phyloP scores from a whole-genome alignment of 306 rosid genomes.

The Oemleria cerasiformis region DNA sequence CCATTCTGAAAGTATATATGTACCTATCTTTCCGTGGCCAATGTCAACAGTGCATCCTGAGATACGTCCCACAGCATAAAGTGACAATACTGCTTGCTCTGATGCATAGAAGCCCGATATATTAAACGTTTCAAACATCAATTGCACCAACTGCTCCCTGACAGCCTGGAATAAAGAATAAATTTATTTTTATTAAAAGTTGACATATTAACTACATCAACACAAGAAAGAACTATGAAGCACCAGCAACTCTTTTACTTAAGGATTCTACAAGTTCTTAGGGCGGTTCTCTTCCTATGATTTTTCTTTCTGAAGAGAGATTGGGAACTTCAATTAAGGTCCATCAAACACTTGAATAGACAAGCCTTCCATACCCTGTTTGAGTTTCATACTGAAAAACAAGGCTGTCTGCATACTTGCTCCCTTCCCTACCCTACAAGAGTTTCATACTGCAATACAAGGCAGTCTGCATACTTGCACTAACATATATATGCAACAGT shows the following conservation, averaged over 20 bases:
- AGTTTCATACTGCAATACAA: background rate
- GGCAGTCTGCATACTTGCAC: background rate
- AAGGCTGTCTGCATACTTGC: background rate
- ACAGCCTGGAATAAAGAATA: constrained; percentile 58
- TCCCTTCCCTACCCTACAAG: background rate
- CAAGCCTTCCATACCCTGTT: background rate
- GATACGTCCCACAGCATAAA: constrained; percentile 92
- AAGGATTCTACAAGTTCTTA: too few relatives aligned
- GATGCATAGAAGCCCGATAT: constrained; percentile 99
- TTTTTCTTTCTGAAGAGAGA: background rate
- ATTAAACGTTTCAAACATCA: constrained; percentile 98
- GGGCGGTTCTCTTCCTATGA: too few relatives aligned
- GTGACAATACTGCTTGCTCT: constrained; percentile 92
- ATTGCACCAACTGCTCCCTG: constrained; percentile 94
- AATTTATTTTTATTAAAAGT: constrained; percentile 13
- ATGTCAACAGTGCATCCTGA: constrained; percentile 97
- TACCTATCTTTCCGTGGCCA: constrained; percentile 99
- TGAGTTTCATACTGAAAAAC: background rate
- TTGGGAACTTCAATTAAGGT: background rate
- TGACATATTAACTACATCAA: background rate
- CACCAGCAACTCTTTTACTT: background rate
- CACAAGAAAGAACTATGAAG: background rate
- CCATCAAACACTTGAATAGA: background rate
- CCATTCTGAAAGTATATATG: constrained; percentile 4
- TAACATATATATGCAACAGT: background rate